Conservation (phyloP, 2,329 filamentous ascomycete species). For the Lecanosticta acicola region DNA sequence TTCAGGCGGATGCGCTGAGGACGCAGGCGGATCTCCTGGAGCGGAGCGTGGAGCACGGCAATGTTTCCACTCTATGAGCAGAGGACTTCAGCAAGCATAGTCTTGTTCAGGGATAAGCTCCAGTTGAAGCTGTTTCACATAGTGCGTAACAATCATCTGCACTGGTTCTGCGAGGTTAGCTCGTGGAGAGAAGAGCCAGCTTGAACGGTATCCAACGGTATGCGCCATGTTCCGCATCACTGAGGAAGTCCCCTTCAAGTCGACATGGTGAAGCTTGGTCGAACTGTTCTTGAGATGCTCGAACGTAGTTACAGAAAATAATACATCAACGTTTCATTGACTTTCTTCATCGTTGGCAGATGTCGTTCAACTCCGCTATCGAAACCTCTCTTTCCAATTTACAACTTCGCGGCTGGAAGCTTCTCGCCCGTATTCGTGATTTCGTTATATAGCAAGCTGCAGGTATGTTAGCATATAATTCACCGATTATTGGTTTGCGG, state of each 20-base stretch:
- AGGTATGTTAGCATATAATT: constrained; percentile 24
- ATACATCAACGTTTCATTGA: neutral
- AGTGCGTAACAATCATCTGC: too few relatives aligned
- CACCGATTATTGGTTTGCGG: constrained; percentile 3
- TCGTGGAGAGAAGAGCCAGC: too few relatives aligned
- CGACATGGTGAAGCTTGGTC: neutral
- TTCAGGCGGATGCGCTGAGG: constrained; percentile 58
- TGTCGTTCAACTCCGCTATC: too few relatives aligned
- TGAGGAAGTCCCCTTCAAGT: too few relatives aligned
- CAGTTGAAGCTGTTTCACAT: too few relatives aligned
- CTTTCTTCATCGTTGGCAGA: too few relatives aligned
- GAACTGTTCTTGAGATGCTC: neutral
- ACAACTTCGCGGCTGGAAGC: constrained; percentile 48
- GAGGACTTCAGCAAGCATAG: too few relatives aligned
- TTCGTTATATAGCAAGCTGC: constrained; percentile 77
- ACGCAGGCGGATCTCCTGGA: constrained; percentile 55
- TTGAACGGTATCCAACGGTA: too few relatives aligned
- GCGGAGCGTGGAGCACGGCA: constrained; percentile 16
- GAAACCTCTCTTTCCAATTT: constrained; percentile 5
- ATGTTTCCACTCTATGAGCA: too few relatives aligned
- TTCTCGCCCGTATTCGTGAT: constrained; percentile 68
- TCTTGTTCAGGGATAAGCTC: too few relatives aligned
- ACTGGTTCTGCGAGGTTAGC: too few relatives aligned
- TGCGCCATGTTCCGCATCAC: too few relatives aligned
- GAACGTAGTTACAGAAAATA: neutral